Evolutionary conservation across 805 yeast genomes (phyloP).

Genomic region (Ogataea thermomethanolica): DNA sequence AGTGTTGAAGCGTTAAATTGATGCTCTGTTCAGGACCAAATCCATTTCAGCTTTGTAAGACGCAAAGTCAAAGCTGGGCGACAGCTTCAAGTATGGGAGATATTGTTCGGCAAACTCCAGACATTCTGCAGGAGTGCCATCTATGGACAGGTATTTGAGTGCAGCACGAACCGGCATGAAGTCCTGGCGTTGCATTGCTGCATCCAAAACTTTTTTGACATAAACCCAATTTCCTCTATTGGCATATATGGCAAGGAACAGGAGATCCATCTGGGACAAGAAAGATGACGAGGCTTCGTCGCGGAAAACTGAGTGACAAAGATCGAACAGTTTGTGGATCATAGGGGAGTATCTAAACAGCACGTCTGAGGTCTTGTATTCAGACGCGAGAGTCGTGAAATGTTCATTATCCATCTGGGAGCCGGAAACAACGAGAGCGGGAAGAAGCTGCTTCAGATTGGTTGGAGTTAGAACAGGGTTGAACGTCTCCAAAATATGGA

Average conservation of each 20-base stretch:
- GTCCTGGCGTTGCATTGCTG: conserved; percentile 16
- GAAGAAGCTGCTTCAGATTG: conserved; percentile 24
- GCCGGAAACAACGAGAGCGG: conserved; percentile 26
- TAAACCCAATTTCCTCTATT: conserved; percentile 20
- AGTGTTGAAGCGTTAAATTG: conserved; percentile 8
- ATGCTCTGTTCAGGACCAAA: conserved; percentile 7
- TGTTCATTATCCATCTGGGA: conserved; percentile 26
- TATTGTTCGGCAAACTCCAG: conserved; percentile 14
- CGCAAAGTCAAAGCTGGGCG: conserved; percentile 4
- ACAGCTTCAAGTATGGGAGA: conserved; percentile 15
- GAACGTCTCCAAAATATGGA: conserved; percentile 17
- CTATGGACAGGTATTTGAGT: conserved; percentile 8
- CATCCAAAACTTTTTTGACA: conserved; percentile 12
- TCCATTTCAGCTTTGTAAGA: conserved; percentile 3
- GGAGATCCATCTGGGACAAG: conserved; percentile 13
- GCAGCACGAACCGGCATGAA: conserved; percentile 11
- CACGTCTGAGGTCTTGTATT: not conserved
- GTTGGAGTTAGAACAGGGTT: conserved; percentile 19
- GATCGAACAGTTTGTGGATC: conserved; percentile 14
- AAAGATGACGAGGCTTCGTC: conserved; percentile 6
- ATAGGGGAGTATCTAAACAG: conserved; percentile 14
- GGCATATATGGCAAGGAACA: conserved; percentile 16
- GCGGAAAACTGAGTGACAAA: conserved; percentile 11
- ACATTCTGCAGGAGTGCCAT: conserved; percentile 10
- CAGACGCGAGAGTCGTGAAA: conserved; percentile 18